Conservation (phyloP, 805 yeast genomes). For the Cyberlindnera mycetangii region DNA sequence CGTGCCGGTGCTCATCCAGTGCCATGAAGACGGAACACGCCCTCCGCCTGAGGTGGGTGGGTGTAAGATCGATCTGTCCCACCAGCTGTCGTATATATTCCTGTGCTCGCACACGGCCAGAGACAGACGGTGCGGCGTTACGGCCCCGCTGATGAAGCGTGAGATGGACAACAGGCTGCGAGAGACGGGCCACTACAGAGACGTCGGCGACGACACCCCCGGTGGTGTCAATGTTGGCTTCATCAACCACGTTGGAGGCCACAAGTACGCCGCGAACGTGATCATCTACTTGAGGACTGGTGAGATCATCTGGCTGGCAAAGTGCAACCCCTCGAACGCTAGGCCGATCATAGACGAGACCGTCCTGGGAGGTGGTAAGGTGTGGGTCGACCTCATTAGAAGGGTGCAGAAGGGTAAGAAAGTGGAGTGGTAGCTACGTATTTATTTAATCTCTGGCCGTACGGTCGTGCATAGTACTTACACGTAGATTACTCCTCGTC, state of each 20-base stretch:
- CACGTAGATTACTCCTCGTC: not conserved
- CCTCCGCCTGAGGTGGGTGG: constrained; percentile 24
- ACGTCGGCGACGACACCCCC: constrained; percentile 68
- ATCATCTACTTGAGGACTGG: constrained; percentile 70
- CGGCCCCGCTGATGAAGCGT: constrained; percentile 86
- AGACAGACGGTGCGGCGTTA: constrained; percentile 89
- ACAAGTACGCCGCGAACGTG: constrained; percentile 89
- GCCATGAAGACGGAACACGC: constrained; percentile 18
- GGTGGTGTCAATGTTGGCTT: constrained; percentile 71
- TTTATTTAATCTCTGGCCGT: not conserved
- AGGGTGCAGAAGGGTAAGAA: constrained; percentile 50
- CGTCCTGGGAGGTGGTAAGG: constrained; percentile 59
- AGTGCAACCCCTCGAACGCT: constrained; percentile 76
- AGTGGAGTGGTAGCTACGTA: constrained; percentile 44
- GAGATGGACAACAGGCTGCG: constrained; percentile 73
- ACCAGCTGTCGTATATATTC: constrained; percentile 50
- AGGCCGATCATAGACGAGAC: constrained; percentile 74
- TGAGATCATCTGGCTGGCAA: constrained; percentile 84
- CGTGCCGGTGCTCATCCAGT: constrained; percentile 38
- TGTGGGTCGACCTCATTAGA: constrained; percentile 70
- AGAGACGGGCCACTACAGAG: constrained; percentile 71
- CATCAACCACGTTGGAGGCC: constrained; percentile 93
- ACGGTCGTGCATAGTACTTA: not conserved
- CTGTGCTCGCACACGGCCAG: constrained; percentile 89
- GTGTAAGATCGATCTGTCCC: constrained; percentile 36